Percentiles rank a stretch among this genome's conserved stretches.
Evolutionary conservation across 768 basidiomycete species (phyloP).

Genomic region (Pleurotus ostreatus): DNA sequence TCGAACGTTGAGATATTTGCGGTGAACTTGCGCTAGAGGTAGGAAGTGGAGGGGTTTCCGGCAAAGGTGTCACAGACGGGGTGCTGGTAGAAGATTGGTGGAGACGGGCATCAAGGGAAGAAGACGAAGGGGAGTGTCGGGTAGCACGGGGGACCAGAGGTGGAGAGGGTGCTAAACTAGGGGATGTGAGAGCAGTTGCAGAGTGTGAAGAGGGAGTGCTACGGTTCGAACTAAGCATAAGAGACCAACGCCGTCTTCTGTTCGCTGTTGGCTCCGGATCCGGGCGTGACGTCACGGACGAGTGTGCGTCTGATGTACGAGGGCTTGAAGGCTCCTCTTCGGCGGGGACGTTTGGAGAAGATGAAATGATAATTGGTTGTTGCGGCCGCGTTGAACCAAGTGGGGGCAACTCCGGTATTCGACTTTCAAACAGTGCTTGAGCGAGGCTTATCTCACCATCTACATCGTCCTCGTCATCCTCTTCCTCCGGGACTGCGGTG

Average conservation of each 20-base stretch:
- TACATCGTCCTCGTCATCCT: slow-evolving; percentile 56
- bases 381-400: slow-evolving; percentile 62
- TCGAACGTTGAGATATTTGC: slow-evolving; percentile 37
- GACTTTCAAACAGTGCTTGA: slow-evolving; percentile 75
- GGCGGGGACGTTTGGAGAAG: slow-evolving; percentile 32
- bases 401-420: slow-evolving; percentile 71
- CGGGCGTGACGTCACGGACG: slow-evolving; percentile 23
- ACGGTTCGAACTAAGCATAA: slow-evolving; percentile 37
- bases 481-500: slow-evolving; percentile 30
- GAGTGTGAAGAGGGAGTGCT: slow-evolving; percentile 18
- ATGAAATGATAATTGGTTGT: slow-evolving; percentile 59
- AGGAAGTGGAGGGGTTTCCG: slow-evolving; percentile 16
- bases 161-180: slow-evolving; percentile 23
- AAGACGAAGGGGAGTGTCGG: slow-evolving; percentile 23
- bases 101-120: slow-evolving; percentile 20
- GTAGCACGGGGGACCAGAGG: slow-evolving; percentile 34
- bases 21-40: slow-evolving; percentile 21
- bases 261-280: slow-evolving; percentile 31
- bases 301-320: slow-evolving; percentile 41
- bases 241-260: slow-evolving; percentile 71
- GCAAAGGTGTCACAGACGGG: slow-evolving; percentile 19
- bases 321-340: slow-evolving; percentile 46
- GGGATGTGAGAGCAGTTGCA: slow-evolving; percentile 19
- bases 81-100: slow-evolving; percentile 22
- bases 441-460: slow-evolving; percentile 69